Conservation (phyloP, 2,329 filamentous ascomycete genomes). For the Phaeomoniella chlamydospora region DNA sequence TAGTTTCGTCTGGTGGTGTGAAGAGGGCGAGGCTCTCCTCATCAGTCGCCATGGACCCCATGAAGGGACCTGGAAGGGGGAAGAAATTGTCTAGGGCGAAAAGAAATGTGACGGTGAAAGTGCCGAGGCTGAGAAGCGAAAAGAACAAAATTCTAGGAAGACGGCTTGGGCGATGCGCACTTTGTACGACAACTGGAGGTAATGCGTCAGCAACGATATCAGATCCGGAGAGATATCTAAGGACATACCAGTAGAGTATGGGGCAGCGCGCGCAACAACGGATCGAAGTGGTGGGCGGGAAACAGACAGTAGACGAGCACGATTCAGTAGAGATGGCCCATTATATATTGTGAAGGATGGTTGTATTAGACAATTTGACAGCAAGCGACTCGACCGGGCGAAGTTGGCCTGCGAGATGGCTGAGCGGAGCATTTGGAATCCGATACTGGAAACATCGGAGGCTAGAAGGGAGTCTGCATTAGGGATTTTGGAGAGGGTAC, state of each 20-base stretch:
- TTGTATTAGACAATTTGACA: too few species aligned
- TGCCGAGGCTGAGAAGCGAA: conserved; percentile 1
- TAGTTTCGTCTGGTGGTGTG: conserved; percentile 36
- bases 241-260: neutral
- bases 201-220: neutral
- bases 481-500: too few species aligned
- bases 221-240: neutral
- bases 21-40: conserved; percentile 59
- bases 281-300: too few species aligned
- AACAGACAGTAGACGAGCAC: conserved; percentile 11
- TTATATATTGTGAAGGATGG: too few species aligned
- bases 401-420: neutral
- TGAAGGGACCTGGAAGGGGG: conserved; percentile 14
- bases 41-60: conserved; percentile 41
- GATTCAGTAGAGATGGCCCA: too few species aligned
- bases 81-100: conserved; percentile 9
- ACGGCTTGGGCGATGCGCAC: conserved; percentile 8
- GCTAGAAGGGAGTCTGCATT: too few species aligned
- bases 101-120: conserved; percentile 9
- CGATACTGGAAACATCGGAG: neutral
- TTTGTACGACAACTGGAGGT: conserved; percentile 11
- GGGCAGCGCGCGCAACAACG: neutral
- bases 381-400: neutral
- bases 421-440: neutral
- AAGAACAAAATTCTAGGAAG: conserved; percentile 9